Evolutionary conservation across 768 basidiomycete genomes (phyloP).

Genomic region (Scleroderma bovista): DNA sequence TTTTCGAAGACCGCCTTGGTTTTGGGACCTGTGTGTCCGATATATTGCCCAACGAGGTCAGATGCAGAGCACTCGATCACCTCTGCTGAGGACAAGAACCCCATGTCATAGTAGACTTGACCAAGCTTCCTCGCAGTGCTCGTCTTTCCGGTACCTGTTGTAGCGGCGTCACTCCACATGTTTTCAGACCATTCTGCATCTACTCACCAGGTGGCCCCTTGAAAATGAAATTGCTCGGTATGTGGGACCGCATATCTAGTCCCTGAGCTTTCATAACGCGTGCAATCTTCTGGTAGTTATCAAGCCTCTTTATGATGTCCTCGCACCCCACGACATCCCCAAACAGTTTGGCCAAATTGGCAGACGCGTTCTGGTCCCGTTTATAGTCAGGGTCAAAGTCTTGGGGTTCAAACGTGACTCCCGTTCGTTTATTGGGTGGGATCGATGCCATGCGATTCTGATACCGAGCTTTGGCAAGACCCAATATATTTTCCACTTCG

Average conservation of each 20-base stretch:
- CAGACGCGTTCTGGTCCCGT: conserved; percentile 40
- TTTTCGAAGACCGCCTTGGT: conserved; percentile 54
- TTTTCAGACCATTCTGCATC: conserved; percentile 12
- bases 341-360: conserved; percentile 52
- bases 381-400: conserved; percentile 65
- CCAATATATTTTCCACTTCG: conserved; percentile 57
- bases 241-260: conserved; percentile 41
- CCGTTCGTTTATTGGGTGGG: conserved; percentile 13
- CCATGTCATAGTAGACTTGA: conserved; percentile 60
- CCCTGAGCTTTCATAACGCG: conserved; percentile 34
- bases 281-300: conserved; percentile 49
- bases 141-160: conserved; percentile 57
- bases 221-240: conserved; percentile 65
- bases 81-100: conserved; percentile 43
- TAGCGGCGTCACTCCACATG: neutral
- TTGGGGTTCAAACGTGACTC: conserved; percentile 32
- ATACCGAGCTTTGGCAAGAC: conserved; percentile 43
- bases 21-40: conserved; percentile 70
- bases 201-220: conserved; percentile 63
- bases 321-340: conserved; percentile 60
- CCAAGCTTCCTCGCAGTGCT: conserved; percentile 59
- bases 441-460: conserved; percentile 33
- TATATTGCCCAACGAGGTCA: conserved; percentile 63
- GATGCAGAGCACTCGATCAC: conserved; percentile 66
- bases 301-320: conserved; percentile 43